Conservation (phyloP, 1,139 yeast genomes). For the Kazachstania sp. region DNA sequence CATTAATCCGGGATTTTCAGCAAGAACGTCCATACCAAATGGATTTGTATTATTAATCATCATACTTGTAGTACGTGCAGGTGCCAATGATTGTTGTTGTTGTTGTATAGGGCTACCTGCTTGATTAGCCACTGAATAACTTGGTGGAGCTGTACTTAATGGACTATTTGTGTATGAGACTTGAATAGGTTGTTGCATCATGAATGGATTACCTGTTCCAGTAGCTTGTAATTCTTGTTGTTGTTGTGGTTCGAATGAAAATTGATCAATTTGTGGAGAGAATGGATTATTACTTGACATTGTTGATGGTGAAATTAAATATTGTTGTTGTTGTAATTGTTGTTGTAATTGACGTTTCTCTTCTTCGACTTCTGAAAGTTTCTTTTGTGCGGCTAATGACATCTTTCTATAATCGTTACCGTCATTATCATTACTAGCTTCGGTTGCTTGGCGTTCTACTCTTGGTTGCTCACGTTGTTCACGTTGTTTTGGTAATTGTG, state of each 20-base stretch:
- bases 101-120: background rate
- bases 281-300: conserved; percentile 22
- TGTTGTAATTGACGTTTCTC: conserved; percentile 25
- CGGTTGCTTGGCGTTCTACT: conserved; percentile 34
- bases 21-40: background rate
- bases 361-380: conserved; percentile 23
- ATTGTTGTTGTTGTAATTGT: conserved; percentile 25
- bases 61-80: conserved; percentile 9
- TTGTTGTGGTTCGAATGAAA: conserved; percentile 15
- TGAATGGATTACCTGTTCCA: conserved; percentile 22
- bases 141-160: background rate
- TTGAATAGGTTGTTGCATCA: conserved; percentile 8
- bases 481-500: conserved; percentile 30
- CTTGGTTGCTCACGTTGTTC: conserved; percentile 54
- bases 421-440: too few species aligned
- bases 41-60: conserved; percentile 1
- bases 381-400: background rate
- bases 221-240: conserved; percentile 3
- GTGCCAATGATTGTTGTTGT: conserved; percentile 3
- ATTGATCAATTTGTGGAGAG: conserved; percentile 14
- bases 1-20: background rate
- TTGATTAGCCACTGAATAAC: background rate
- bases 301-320: conserved; percentile 21
- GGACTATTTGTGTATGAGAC: conserved; percentile 4
- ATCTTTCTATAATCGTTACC: conserved; percentile 10